Evolutionary conservation across 169 alveolate species (phyloP).

Genomic region (Eimeria brunetti): DNA sequence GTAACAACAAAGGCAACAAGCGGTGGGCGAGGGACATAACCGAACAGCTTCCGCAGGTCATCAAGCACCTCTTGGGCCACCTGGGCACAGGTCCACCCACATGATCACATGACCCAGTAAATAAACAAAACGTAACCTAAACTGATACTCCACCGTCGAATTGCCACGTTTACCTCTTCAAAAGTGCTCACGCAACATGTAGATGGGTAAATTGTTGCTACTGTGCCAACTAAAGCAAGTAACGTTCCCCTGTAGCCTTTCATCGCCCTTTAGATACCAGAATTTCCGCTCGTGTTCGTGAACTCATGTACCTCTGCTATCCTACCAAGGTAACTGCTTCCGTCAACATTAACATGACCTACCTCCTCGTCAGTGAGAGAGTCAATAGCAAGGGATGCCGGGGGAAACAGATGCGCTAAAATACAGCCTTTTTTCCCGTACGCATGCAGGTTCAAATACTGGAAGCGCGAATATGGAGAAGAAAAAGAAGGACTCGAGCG

Average conservation of each 20-base stretch:
- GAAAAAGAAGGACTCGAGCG: slow-evolving; percentile 49
- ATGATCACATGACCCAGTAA: background rate
- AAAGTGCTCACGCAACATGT: background rate
- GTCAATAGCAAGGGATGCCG: slow-evolving; percentile 74
- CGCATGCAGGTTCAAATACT: slow-evolving; percentile 75
- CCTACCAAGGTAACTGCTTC: background rate
- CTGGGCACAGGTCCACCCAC: background rate
- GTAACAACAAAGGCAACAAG: slow-evolving; percentile 73
- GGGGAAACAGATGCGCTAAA: slow-evolving; percentile 77
- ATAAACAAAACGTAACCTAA: background rate
- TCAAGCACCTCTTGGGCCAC: slow-evolving; percentile 77
- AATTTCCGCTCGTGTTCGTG: background rate
- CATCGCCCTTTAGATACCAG: background rate
- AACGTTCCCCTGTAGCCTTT: background rate
- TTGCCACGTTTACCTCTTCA: background rate
- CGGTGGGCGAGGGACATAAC: slow-evolving; percentile 62
- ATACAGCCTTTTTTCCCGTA: slow-evolving; percentile 78
- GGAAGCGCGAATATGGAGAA: slow-evolving; percentile 69
- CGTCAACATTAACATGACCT: background rate
- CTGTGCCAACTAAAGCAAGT: background rate
- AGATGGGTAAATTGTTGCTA: background rate
- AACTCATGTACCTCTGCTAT: background rate
- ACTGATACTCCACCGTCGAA: background rate
- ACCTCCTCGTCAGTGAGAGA: slow-evolving; percentile 75
- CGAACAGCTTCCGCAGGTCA: slow-evolving; percentile 71